These are phyloP conservation scores for Straminergon stramineum DNA, from an alignment of 225 moss, liverwort and hornwort species.

Conservation along the genomic window DNA sequence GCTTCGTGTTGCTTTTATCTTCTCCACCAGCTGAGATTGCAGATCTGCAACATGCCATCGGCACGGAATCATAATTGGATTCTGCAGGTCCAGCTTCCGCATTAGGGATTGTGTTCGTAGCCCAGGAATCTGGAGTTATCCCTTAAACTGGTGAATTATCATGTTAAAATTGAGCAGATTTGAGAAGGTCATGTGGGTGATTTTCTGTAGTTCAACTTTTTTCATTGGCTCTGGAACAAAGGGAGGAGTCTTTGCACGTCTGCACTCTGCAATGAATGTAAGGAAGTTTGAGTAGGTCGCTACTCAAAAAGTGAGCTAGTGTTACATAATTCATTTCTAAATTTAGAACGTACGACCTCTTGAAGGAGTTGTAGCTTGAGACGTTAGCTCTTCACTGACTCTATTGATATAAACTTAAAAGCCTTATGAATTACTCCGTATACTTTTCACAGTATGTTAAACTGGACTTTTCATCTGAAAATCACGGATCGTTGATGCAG, in stretches of 20 bases:
- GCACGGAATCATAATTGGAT: background rate
- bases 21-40: slow-evolving; percentile 18
- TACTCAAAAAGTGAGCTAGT: background rate
- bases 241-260: background rate
- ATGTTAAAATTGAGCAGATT: background rate
- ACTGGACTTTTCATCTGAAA: background rate
- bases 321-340: background rate
- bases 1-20: background rate
- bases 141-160: background rate
- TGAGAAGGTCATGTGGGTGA: too few species aligned
- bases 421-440: background rate
- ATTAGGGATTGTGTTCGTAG: background rate
- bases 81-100: background rate
- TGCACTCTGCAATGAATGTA: background rate
- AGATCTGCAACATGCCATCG: slow-evolving; percentile 15
- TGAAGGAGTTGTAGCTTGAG: background rate
- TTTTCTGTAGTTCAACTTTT: background rate
- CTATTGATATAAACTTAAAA: background rate
- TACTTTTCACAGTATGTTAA: too few species aligned
- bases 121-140: background rate
- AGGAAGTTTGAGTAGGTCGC: background rate
- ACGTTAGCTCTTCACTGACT: background rate
- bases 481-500: too few species aligned
- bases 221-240: background rate
- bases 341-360: background rate